Evolutionary conservation across 495 filamentous ascomycete species (phyloP).

Genomic region (Hypoxylon trugodes): DNA sequence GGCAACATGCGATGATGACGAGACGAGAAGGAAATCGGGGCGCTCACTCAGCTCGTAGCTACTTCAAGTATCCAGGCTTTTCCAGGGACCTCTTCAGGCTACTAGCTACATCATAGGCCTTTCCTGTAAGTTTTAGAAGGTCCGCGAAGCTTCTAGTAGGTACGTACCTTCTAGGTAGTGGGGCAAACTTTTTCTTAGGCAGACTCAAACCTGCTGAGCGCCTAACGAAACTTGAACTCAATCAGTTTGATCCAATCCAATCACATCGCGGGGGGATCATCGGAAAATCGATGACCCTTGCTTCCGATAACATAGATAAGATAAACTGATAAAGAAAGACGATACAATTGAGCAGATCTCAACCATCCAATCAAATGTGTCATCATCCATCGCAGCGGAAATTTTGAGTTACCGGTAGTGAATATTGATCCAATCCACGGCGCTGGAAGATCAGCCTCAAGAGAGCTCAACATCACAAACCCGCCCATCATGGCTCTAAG

Average conservation of each 20-base stretch:
- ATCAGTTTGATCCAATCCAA: slow-evolving; percentile 11
- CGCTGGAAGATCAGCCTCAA: slow-evolving; percentile 6
- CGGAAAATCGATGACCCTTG: slow-evolving; percentile 2
- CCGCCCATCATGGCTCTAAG: slow-evolving; percentile 36
- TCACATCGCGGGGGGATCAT: slow-evolving; percentile 7
- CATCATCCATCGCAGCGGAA: slow-evolving; percentile 13
- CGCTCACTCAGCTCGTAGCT: slow-evolving; percentile 19
- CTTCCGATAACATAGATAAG: no score
- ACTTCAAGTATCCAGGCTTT: slow-evolving; percentile 10
- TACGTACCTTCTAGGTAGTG: no score
- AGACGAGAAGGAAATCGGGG: slow-evolving; percentile 9
- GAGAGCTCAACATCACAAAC: slow-evolving; percentile 7
- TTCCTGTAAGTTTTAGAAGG: slow-evolving; percentile 17
- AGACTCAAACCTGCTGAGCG: slow-evolving; percentile 11
- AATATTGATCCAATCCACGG: slow-evolving; percentile 6
- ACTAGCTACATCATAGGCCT: slow-evolving; percentile 36
- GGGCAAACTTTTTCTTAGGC: slow-evolving; percentile 8
- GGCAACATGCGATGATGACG: slow-evolving; percentile 37
- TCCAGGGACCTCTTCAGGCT: slow-evolving; percentile 9
- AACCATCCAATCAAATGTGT: slow-evolving; percentile 1
- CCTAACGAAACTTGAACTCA: slow-evolving; percentile 10
- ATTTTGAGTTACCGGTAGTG: slow-evolving; percentile 21
- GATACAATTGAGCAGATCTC: no score
- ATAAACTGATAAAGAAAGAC: no score
- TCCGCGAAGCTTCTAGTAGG: slow-evolving; percentile 28